Base-by-base conservation (phyloP, 169 alveolate species). In the Plasmodium cynomolgi region DNA sequence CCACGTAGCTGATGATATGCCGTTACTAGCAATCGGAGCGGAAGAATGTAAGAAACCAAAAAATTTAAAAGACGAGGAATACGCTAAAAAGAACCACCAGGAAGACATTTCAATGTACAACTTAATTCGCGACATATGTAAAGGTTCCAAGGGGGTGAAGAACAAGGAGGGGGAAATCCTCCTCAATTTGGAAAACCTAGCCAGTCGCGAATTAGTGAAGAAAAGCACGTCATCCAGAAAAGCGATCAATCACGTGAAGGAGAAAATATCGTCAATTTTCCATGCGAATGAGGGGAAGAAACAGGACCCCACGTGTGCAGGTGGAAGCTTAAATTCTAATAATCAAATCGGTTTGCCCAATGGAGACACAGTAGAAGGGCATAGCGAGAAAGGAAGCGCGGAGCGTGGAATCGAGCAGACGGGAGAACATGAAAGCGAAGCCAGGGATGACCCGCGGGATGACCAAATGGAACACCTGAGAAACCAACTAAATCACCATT, bases 51-150 rank as follows among this genome's bases (percentile, higher is more conserved):
- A 58, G 8, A 17, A 81, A 1, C n/a, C 26, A 23, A 41, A 50
- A 58, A 37, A n/a, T n/a, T 17, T 83, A 23, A 47, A 83, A 23
- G 74, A 47, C 7, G 74, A 58, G 50, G 75, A 29, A 83, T 20
- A 26, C 47, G 39, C 15, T 26, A 34, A 58, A 34, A 83, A 62
- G 37, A 23, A 47, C 20, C 39, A 1, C 17, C 73, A 31, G 11
- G 58, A 33, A 58, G 26, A 26, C 20, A 41, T 83, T 33, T 62
- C 71, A 58, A 83, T 62, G 73, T 83, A 29, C 74, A 71, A 62
- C 31, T 83, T 83, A 83, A 62, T 56, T 29, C 73, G 82, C 73
- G 72, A 83, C 29, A 31, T 83, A 62, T 81, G 37, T 81, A 83
- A 83, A 58, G 15, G 73, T 1, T 83, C 29, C 74, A 62, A 71